Evolutionary conservation across 768 basidiomycete species (phyloP), one percentile per base, ranked within the genome.

Genomic region (Calocera viscosa): DNA sequence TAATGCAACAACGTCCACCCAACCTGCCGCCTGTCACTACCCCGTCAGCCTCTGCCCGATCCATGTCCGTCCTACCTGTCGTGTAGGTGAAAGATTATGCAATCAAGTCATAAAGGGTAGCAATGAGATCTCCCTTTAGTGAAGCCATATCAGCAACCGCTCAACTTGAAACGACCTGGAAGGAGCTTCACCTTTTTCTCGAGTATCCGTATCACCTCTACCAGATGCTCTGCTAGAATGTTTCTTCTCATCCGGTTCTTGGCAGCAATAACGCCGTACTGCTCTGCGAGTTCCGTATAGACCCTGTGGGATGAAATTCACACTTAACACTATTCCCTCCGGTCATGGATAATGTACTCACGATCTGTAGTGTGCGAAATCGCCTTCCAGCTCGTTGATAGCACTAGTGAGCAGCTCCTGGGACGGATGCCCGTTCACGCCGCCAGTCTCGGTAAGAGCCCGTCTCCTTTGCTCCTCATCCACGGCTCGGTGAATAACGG

Each of bases 341-440:
- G 47, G 33, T 38, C 22, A 7, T 24, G 3, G 19, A 10, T 30
- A 32, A 8, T 7, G 22, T 26, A 78, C 86, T 32, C 70, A 97
- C 96, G 88, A 86, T 77, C 92, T 96, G 75, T 94, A 95, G 77
- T 93, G 91, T 38, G 84, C 84, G 73, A 97, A 98, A 73, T 99
- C 95, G 68, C 93, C 93, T 74, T 98, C 95, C 8, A 99, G 80
- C 76, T 95, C 92, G 68, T 88, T 75, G 33, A 97, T 78, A 12
- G 96, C 91, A 2, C 89, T 80, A 32, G 86, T 82, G 2, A 96
- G 82, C 14, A 95, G 84, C 0, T 93, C 94, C 76, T 97, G 94
- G 26, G 92, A 89, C 1, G 92, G 94, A 7, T 90, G 71, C 63
- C 79, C 80, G 43, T 68, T 67, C 49, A 66, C 24, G 24, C 33